Base-by-base conservation (phyloP, 2,329 filamentous ascomycete genomes). In the Volutella citrinella region DNA sequence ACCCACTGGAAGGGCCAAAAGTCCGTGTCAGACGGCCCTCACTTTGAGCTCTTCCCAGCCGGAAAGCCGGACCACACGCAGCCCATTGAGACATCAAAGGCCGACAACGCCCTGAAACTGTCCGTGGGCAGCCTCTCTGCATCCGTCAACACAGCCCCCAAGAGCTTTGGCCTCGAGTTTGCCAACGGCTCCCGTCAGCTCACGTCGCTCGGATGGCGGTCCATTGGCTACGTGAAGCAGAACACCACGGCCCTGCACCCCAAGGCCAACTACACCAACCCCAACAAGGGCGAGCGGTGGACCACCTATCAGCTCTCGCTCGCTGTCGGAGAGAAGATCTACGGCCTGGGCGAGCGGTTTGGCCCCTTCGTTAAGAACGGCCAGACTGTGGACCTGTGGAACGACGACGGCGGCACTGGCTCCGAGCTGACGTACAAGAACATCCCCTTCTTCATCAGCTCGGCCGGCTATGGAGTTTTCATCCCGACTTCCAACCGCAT, bases 321-420 rank as follows among this genome's bases (percentile, higher is more conserved):
- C 3, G 61, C 64, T 4, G 72, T 78, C 1, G 74, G 74, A 19
- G 85, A 89, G 58, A 77, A 79, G 1, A 72, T 89, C 11, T 83
- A 87, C 56, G 84, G 85, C 1, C 70, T 89, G 5, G 85, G 84
- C 2, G 84, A 89, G 61, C 71, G 85, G 10, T 90, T 89, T 53
- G 84, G 84, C 1, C 76, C 82, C 7, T 85, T 84, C 60, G 83
- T 84, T 56, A 88, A 86, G 57, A 78, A 87, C 25, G 84, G 84
- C 10, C 84, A 89, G 58, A 69, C 72, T 10, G 64, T 89, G 8
- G 68, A 76, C 36, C 70, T 89, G 7, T 80, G 75, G 74, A 80
- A 80, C 45, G 70, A 72, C 11, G 76, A 80, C 46, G 76, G 76
- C 7, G 82, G 82, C 10, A 85, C 82, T 0, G 80, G 74, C 0